phyloP scores from a whole-genome alignment of 331 rosid species.

The Phaseolus coccineus region DNA sequence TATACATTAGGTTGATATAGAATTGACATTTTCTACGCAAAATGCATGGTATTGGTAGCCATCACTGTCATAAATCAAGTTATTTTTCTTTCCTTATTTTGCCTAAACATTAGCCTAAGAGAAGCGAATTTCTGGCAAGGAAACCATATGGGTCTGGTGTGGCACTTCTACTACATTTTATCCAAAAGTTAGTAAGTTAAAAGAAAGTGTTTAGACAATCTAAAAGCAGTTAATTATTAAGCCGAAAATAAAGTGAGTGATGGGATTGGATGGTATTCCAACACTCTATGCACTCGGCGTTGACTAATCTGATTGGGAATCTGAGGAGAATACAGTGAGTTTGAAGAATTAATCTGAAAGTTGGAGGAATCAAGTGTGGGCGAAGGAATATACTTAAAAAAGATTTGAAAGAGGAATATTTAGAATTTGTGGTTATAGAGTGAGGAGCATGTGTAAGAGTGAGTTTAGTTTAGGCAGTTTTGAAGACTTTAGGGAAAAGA shows the following conservation, averaged over 20 bases:
- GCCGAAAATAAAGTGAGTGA: not conserved
- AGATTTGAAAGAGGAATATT: conserved; percentile 21
- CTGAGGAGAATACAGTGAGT: conserved; percentile 46
- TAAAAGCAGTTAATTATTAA: not conserved
- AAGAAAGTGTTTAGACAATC: too few species aligned
- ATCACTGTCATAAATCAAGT: conserved; percentile 22
- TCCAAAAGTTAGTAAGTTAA: not conserved
- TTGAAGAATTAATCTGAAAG: conserved; percentile 46
- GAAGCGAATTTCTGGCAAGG: conserved; percentile 3
- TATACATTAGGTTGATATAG: not conserved
- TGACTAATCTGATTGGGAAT: conserved; percentile 59
- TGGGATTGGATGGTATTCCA: not conserved
- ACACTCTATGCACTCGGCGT: conserved; percentile 41
- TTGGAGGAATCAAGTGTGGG: conserved; percentile 53
- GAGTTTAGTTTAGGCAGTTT: conserved; percentile 39
- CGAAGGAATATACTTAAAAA: conserved; percentile 50
- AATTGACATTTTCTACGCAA: conserved; percentile 24
- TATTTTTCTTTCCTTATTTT: conserved; percentile 2
- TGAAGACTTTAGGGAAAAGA: conserved; percentile 42
- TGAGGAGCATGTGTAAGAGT: conserved; percentile 66
- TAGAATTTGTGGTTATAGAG: conserved; percentile 45
- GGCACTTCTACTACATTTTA: not conserved
- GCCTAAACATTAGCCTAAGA: conserved; percentile 14
- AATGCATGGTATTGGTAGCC: not conserved
- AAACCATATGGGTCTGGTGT: not conserved